A percentile compares a stretch with the other conserved stretches of the same genome.
phyloP scores from a whole-genome alignment of 2,329 filamentous ascomycete genomes.

The Blastomyces gilchristii region DNA sequence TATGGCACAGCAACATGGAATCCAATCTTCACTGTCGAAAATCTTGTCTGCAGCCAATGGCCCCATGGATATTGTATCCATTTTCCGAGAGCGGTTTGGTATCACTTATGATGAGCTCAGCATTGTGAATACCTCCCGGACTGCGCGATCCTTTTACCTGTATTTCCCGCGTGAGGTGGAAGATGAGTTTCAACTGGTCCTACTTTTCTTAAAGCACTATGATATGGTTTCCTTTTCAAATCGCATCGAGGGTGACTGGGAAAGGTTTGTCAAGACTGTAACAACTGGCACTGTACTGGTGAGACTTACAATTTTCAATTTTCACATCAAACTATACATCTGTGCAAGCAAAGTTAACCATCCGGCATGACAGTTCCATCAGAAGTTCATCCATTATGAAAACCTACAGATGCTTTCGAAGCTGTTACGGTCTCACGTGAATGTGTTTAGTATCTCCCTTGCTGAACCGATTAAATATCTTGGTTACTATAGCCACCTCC shows the following conservation, averaged over 20 bases:
- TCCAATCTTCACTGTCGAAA: not conserved
- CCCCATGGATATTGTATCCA: conserved; percentile 9
- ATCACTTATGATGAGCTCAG: conserved; percentile 25
- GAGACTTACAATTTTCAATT: conserved; percentile 10
- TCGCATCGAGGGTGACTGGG: conserved; percentile 26
- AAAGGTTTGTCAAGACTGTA: conserved; percentile 23
- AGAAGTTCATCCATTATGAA: conserved; percentile 25
- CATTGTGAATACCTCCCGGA: conserved; percentile 14
- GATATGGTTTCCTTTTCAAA: conserved; percentile 24
- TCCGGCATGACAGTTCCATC: conserved; percentile 26
- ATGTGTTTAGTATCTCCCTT: conserved; percentile 30
- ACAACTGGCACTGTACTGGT: conserved; percentile 28
- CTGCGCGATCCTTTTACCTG: conserved; percentile 26
- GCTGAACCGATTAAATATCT: conserved; percentile 19
- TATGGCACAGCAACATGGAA: not conserved
- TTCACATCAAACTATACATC: not conserved
- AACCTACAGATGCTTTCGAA: conserved; percentile 21
- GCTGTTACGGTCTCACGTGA: conserved; percentile 20
- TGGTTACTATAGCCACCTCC: conserved; percentile 20
- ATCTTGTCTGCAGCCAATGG: not conserved
- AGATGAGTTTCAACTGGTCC: conserved; percentile 21
- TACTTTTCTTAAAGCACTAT: conserved; percentile 20
- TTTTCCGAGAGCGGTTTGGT: conserved; percentile 15
- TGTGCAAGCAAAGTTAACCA: not conserved
- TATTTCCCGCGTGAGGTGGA: conserved; percentile 23